phyloP scores from a whole-genome alignment of 116 monocot genomes.

The Posidonia oceanica region DNA sequence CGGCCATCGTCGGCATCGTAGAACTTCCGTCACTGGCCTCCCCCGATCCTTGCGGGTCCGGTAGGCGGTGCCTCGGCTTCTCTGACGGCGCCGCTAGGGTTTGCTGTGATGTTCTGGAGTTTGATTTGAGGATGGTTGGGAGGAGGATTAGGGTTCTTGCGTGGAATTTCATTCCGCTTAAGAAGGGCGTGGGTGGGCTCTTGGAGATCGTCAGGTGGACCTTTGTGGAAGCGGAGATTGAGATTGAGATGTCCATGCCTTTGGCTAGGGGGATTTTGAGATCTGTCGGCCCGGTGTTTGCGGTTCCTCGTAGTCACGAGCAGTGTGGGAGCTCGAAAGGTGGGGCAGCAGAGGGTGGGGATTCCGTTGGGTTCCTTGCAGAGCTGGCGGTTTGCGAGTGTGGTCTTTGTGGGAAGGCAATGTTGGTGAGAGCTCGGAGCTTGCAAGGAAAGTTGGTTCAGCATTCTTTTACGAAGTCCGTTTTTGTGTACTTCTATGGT shows the following conservation, averaged over 20 bases:
- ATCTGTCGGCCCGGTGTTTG: constrained; percentile 60
- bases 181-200: constrained; percentile 13
- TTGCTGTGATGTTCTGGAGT: constrained; percentile 56
- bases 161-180: constrained; percentile 67
- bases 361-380: constrained; percentile 50
- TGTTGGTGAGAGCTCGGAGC: neutral
- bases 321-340: neutral
- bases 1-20: constrained; percentile 51
- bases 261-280: constrained; percentile 30
- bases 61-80: constrained; percentile 54
- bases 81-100: constrained; percentile 39
- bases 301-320: constrained; percentile 11
- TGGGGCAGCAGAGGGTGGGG: neutral
- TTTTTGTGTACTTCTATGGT: constrained; percentile 14
- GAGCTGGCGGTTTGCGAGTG: constrained; percentile 46
- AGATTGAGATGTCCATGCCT: neutral
- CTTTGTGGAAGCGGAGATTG: neutral
- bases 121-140: constrained; percentile 39
- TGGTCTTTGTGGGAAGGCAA: constrained; percentile 2
- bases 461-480: constrained; percentile 1
- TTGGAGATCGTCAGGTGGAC: constrained; percentile 50
- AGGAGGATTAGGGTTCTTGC: constrained; percentile 46
- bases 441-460: neutral
- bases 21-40: constrained; percentile 18
- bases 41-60: constrained; percentile 6